Evolutionary conservation across 129 eudicot species (phyloP).

Genomic region (Tagetes patula): DNA sequence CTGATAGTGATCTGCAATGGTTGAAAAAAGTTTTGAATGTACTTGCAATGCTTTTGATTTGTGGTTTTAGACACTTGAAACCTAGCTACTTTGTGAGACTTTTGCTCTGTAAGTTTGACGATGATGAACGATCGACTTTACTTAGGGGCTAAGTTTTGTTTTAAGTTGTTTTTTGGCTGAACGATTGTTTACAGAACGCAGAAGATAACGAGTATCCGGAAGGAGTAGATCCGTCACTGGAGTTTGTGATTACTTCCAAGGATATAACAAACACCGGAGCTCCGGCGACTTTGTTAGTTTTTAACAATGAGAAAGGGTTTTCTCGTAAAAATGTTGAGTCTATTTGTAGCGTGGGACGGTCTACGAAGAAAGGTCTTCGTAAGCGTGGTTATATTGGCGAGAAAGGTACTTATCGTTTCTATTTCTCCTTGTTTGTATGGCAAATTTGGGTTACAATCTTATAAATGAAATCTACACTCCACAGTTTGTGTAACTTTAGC

Average conservation of each 20-base stretch:
- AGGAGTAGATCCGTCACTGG: slow-evolving; percentile 58
- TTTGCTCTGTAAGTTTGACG: not conserved
- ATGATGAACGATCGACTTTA: not conserved
- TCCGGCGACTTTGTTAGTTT: slow-evolving; percentile 52
- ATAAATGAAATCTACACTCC: too few relatives aligned
- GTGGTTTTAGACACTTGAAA: not conserved
- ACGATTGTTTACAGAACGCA: slow-evolving; percentile 43
- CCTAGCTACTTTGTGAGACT: not conserved
- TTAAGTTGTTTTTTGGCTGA: not conserved
- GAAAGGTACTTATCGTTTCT: slow-evolving; percentile 41
- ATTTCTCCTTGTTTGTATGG: not conserved
- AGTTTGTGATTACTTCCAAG: slow-evolving; percentile 52
- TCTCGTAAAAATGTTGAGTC: slow-evolving; percentile 47
- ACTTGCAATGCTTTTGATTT: not conserved
- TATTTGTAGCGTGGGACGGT: slow-evolving; percentile 54
- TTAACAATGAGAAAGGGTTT: slow-evolving; percentile 63
- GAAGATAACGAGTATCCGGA: slow-evolving; percentile 65
- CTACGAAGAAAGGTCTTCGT: slow-evolving; percentile 55
- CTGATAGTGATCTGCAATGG: not conserved
- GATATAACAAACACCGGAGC: slow-evolving; percentile 69
- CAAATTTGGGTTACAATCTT: not conserved
- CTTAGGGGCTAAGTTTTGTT: not conserved
- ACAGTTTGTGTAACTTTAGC: too few relatives aligned
- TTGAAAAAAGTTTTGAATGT: not conserved
- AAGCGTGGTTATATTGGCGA: slow-evolving; percentile 59